Percentiles rank a stretch among this genome's conserved stretches.
phyloP scores from a whole-genome alignment of 257 asterid genomes.

The Petunia axillaris region DNA sequence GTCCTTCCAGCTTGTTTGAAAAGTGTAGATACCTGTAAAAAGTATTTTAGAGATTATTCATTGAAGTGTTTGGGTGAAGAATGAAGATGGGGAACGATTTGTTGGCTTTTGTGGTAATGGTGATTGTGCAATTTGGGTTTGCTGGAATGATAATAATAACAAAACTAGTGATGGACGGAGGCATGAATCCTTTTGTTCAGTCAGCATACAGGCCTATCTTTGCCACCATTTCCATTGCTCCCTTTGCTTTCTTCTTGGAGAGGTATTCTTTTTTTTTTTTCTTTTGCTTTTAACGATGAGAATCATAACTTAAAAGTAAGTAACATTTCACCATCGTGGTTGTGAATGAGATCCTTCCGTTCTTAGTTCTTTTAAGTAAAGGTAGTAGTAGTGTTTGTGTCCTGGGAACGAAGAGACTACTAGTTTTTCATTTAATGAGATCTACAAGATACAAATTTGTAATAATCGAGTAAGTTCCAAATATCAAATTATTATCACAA shows the following conservation, averaged over 20 bases:
- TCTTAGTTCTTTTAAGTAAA: too few species aligned
- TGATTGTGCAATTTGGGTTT: conserved; percentile 67
- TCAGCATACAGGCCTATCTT: conserved; percentile 86
- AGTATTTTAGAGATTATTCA: too few species aligned
- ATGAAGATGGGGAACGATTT: conserved; percentile 44
- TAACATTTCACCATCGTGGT: not conserved
- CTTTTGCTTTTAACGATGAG: not conserved
- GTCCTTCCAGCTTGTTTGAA: too few species aligned
- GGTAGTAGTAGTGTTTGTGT: not conserved
- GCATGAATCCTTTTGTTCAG: conserved; percentile 83
- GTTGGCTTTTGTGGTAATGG: conserved; percentile 61
- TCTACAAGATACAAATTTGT: not conserved
- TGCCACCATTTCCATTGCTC: conserved; percentile 61
- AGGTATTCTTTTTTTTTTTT: conserved; percentile 44
- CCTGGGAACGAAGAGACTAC: not conserved
- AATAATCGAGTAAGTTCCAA: too few species aligned
- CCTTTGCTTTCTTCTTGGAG: conserved; percentile 74
- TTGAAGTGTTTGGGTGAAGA: conserved; percentile 13
- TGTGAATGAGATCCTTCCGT: not conserved
- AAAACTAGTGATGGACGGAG: conserved; percentile 81
- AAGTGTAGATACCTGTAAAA: too few species aligned
- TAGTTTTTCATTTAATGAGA: not conserved
- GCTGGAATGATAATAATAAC: conserved; percentile 85
- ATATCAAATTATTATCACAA: too few species aligned
- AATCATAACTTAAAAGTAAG: too few species aligned